Percentiles rank a stretch among this genome's conserved stretches.
Conservation (phyloP, 306 rosid species). For the Myrica gale region DNA sequence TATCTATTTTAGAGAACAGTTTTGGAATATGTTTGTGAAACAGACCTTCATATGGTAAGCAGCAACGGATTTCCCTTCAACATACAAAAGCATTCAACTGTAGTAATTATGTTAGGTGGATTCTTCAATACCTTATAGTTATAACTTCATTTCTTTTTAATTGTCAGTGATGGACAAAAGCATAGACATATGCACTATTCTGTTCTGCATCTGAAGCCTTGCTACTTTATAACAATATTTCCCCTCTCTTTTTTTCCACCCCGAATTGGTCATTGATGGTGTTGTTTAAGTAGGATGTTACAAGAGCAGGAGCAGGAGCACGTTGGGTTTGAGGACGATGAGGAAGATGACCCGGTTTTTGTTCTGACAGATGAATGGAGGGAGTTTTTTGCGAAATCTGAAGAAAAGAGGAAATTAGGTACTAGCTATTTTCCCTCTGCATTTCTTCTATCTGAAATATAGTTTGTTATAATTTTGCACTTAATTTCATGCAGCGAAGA, state of each 20-base stretch:
- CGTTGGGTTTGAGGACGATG: slow-evolving; percentile 43
- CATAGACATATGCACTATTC: neutral
- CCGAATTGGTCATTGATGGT: neutral
- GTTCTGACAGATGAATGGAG: slow-evolving; percentile 79
- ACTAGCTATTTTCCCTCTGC: slow-evolving; percentile 7
- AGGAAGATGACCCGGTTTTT: slow-evolving; percentile 64
- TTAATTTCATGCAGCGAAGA: slow-evolving; percentile 45
- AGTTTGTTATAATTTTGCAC: slow-evolving; percentile 5
- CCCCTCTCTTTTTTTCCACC: neutral
- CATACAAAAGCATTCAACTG: neutral
- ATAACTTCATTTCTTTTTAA: too few relatives aligned
- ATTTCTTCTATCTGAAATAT: neutral
- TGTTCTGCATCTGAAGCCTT: neutral
- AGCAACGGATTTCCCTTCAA: too few relatives aligned
- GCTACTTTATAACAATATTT: neutral
- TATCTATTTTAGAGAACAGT: neutral
- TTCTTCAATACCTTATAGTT: neutral
- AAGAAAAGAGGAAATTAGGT: slow-evolving; percentile 67
- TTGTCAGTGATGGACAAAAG: neutral
- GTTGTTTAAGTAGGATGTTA: slow-evolving; percentile 39
- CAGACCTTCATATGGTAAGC: too few relatives aligned
- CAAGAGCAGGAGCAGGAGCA: slow-evolving; percentile 38
- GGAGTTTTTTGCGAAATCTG: slow-evolving; percentile 75
- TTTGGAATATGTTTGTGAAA: neutral
- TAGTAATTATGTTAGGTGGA: neutral